These are phyloP conservation scores for Penicillium canescens DNA, from an alignment of 495 filamentous ascomycete species.

Conservation along the genomic window DNA sequence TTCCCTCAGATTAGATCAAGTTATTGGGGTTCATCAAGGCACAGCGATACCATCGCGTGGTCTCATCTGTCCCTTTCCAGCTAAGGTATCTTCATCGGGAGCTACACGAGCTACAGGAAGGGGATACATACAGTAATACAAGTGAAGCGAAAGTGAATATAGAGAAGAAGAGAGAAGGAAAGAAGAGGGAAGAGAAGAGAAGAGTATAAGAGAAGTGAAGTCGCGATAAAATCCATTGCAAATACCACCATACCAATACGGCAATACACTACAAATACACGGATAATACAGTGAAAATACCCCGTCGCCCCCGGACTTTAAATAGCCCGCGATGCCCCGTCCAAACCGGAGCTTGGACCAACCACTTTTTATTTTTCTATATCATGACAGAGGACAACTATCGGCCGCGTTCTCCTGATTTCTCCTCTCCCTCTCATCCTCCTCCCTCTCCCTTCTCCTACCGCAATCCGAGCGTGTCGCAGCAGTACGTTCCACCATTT, in stretches of 20 bases:
- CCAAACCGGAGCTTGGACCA: constrained; percentile 24
- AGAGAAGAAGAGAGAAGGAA: constrained; percentile 6
- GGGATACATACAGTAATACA: constrained; percentile 1
- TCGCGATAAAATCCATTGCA: too few species aligned
- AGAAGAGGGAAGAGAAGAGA: neutral
- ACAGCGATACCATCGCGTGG: constrained; percentile 42
- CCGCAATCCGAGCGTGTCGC: constrained; percentile 16
- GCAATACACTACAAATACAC: too few species aligned
- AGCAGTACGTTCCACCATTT: constrained; percentile 40
- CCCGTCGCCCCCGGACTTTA: constrained; percentile 26
- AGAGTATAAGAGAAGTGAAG: neutral
- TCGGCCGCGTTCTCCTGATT: constrained; percentile 30
- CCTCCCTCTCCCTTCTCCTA: constrained; percentile 22
- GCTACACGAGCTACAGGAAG: constrained; percentile 2
- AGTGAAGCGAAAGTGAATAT: neutral
- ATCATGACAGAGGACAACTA: constrained; percentile 31
- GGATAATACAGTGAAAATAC: constrained; percentile 18
- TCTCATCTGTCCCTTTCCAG: constrained; percentile 29
- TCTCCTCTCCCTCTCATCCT: constrained; percentile 24
- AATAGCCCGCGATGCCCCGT: constrained; percentile 25
- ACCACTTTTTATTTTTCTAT: constrained; percentile 5
- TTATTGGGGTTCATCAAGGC: constrained; percentile 49
- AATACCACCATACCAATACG: too few species aligned
- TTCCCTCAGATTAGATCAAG: constrained; percentile 60
- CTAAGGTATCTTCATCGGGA: constrained; percentile 39